Conservation (phyloP, 139 green algal genomes). For the Coelastrella sp. region DNA sequence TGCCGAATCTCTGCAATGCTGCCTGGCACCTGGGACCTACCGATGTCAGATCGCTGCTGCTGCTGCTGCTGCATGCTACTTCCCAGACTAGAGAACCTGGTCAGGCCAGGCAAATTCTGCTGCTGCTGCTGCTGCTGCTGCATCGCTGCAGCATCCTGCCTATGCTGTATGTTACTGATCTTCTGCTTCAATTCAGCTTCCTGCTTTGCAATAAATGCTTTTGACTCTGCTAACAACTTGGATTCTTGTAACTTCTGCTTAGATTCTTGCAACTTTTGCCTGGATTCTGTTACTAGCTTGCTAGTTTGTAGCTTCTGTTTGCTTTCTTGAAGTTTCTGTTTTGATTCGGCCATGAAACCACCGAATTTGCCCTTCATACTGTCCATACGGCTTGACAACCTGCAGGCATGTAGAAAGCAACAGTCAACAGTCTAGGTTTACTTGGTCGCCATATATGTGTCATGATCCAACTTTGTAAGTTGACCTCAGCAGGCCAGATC, state of each 20-base stretch:
- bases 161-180: not conserved
- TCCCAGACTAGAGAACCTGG: not conserved
- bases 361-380: constrained; percentile 25
- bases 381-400: not conserved
- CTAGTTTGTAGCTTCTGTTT: constrained; percentile 14
- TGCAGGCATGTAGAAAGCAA: too few species aligned
- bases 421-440: too few species aligned
- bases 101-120: not conserved
- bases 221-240: constrained; percentile 9
- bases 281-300: not conserved
- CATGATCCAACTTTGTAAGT: too few species aligned
- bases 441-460: too few species aligned
- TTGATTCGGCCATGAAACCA: constrained; percentile 15
- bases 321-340: constrained; percentile 19
- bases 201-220: not conserved
- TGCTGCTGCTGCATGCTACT: constrained; percentile 35
- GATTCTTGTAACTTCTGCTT: constrained; percentile 19
- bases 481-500: too few species aligned
- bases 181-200: constrained; percentile 7
- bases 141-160: not conserved
- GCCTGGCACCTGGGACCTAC: too few species aligned
- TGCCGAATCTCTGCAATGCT: too few species aligned
- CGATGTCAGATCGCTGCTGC: too few species aligned
- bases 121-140: constrained; percentile 3
- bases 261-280: constrained; percentile 4